phyloP scores from a whole-genome alignment of 441 rosid genomes.

The Arabidopsis hybrid region DNA sequence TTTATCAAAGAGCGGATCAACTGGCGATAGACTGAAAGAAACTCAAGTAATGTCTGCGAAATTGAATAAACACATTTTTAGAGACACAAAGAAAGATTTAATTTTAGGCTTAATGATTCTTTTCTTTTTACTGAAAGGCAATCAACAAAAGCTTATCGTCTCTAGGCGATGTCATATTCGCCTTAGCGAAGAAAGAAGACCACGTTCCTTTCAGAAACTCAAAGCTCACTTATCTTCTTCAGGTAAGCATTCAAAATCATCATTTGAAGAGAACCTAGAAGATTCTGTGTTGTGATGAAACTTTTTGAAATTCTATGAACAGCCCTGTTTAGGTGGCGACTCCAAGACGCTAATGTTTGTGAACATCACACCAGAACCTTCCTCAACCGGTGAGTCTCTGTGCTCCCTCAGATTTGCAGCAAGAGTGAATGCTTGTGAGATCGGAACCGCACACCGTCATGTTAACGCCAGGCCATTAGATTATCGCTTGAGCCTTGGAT shows the following conservation, averaged over 20 bases:
- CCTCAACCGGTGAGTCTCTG: conserved; percentile 84
- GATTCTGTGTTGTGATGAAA: conserved; percentile 10
- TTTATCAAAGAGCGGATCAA: conserved; percentile 57
- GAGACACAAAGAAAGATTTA: background rate
- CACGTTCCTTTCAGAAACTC: conserved; percentile 98
- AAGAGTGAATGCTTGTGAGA: conserved; percentile 95
- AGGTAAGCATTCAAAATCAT: conserved; percentile 56
- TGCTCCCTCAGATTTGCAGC: conserved; percentile 97
- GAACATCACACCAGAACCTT: conserved; percentile 80
- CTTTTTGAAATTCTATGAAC: conserved; percentile 35
- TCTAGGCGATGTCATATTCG: conserved; percentile 89
- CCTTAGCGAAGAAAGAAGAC: conserved; percentile 92
- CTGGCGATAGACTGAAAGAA: conserved; percentile 57
- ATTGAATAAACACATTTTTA: background rate
- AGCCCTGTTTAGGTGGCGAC: conserved; percentile 98
- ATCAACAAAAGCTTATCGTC: conserved; percentile 92
- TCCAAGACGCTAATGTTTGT: conserved; percentile 96
- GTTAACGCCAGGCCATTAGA: conserved; percentile 56
- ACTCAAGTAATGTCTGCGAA: conserved; percentile 49
- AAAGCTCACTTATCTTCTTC: conserved; percentile 93
- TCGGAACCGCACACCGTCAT: conserved; percentile 90
- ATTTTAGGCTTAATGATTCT: conserved; percentile 3
- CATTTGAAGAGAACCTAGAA: conserved; percentile 2
- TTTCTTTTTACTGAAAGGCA: conserved; percentile 55
- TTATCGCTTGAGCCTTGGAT: conserved; percentile 65